Evolutionary conservation across 805 yeast species (phyloP), one percentile per base, ranked within the genome.

Genomic region (Teunomyces lycoperdinae): DNA sequence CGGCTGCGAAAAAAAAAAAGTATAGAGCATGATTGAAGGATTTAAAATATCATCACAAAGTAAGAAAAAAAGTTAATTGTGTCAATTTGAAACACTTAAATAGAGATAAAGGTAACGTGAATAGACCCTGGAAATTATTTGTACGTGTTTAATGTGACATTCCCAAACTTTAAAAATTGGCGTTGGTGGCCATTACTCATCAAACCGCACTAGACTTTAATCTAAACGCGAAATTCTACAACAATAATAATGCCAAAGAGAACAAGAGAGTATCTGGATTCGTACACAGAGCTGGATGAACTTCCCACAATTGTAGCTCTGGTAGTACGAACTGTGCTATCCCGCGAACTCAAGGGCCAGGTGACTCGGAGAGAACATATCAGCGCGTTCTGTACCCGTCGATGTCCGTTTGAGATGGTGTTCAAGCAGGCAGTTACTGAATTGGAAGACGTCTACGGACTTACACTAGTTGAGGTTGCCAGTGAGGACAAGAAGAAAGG

Each of bases 381-480:
- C 32, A 31, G 35, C 13, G 38, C 20, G 8, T 24, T 20, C 17
- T 31, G 30, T 14, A 32, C 38, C 24, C 32, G 45, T 26, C 20
- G 30, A 17, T 26, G 38, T 31, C 45, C 28, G 30, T 26, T 31
- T n/a, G 58, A 47, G 33, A 52, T 42, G 20, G 40, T 64, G 20
- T 40, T 67, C 6, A 44, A 44, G 16, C 49, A 47, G 5, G 56
- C 57, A 1, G 54, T 53, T 32, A 43, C 38, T 0, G 56, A 53
- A 17, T 50, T 70, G 32, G 55, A 57, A 33, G 45, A 51, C 1
- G 52, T 58, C 0, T 69, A 67, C 44, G 74, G 72, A 5, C 45
- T 70, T 36, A 49, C 55, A 27, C 48, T 70, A 32, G 60, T 51
- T 20, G 58, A 54, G 32, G 46, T 55, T 5, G 56, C 36, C 32